Conservation (phyloP, 306 rosid species). For the Abrus pulchellus region DNA sequence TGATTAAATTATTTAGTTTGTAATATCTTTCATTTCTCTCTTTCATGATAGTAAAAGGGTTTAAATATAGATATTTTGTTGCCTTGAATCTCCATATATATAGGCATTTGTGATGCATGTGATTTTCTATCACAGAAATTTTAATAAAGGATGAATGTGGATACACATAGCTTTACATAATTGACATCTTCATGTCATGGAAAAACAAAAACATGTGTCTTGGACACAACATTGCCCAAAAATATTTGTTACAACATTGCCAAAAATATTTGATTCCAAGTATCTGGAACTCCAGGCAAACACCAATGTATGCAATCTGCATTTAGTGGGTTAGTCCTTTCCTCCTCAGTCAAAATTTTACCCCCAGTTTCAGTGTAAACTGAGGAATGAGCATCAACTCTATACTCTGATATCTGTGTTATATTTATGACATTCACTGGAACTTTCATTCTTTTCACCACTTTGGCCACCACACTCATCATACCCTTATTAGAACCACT, state of each 20-base stretch:
- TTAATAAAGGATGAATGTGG: slow-evolving; percentile 30
- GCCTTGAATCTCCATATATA: background rate
- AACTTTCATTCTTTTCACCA: slow-evolving; percentile 74
- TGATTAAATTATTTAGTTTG: too few species aligned
- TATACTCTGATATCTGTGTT: slow-evolving; percentile 87
- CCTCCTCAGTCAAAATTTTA: slow-evolving; percentile 61
- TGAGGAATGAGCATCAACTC: slow-evolving; percentile 87
- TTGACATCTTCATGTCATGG: slow-evolving; percentile 49
- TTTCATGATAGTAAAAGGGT: background rate
- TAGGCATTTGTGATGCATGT: slow-evolving; percentile 5
- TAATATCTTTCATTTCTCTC: background rate
- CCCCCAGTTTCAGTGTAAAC: slow-evolving; percentile 83
- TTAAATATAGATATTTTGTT: background rate
- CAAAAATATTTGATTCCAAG: slow-evolving; percentile 89
- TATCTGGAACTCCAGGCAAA: slow-evolving; percentile 92
- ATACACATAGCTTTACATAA: slow-evolving; percentile 40
- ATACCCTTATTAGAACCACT: slow-evolving; percentile 80
- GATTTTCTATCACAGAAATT: slow-evolving; percentile 21
- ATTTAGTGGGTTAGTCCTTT: slow-evolving; percentile 71
- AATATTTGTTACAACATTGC: slow-evolving; percentile 71
- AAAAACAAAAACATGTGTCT: background rate
- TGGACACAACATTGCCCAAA: slow-evolving; percentile 73
- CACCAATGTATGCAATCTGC: slow-evolving; percentile 99
- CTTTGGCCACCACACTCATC: slow-evolving; percentile 76
- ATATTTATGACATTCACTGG: slow-evolving; percentile 75